phyloP scores from a whole-genome alignment of 345 rosid genomes.

The Salix udensis region DNA sequence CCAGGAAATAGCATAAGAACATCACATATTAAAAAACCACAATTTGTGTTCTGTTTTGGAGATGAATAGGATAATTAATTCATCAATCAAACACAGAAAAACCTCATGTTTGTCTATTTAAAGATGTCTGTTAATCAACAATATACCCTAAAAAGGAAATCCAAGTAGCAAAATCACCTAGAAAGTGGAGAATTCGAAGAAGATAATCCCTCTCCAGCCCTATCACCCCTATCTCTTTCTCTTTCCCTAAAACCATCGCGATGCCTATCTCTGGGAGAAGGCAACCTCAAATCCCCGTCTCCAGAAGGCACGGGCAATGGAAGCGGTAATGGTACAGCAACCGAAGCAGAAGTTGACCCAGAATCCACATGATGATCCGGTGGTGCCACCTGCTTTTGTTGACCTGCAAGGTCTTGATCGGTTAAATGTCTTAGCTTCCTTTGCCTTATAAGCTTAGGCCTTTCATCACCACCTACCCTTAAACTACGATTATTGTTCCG shows the following conservation, averaged over 20 bases:
- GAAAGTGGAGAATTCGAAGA: constrained; percentile 32
- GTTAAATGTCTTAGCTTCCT: constrained; percentile 56
- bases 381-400: not conserved
- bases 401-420: constrained; percentile 37
- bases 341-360: constrained; percentile 30
- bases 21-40: not conserved
- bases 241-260: constrained; percentile 23
- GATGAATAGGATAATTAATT: not conserved
- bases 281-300: constrained; percentile 35
- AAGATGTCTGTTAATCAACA: not conserved
- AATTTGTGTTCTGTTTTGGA: not conserved
- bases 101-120: too few species aligned
- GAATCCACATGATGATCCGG: constrained; percentile 6
- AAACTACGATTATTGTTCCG: not conserved
- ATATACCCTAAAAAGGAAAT: not conserved
- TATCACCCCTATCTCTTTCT: constrained; percentile 25
- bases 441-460: constrained; percentile 46
- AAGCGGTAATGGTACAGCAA: constrained; percentile 44
- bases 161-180: constrained; percentile 29
- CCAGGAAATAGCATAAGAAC: not conserved
- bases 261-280: constrained; percentile 36
- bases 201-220: constrained; percentile 30
- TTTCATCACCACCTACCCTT: not conserved
- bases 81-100: not conserved
- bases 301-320: constrained; percentile 55